phyloP scores from a whole-genome alignment of 441 rosid species.

The Corymbia citriodora region DNA sequence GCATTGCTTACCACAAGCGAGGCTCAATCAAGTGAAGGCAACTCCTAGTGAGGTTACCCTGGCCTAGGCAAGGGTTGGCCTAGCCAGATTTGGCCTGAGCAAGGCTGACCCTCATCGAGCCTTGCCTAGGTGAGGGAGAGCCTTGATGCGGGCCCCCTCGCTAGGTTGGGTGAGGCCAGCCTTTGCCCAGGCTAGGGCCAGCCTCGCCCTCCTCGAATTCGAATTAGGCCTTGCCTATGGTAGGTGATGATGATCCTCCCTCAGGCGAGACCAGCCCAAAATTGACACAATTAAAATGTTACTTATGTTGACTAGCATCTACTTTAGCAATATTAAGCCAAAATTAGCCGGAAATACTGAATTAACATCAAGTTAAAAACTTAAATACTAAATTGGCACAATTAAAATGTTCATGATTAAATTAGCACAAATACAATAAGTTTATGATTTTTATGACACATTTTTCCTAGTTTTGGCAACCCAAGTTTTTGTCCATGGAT shows the following conservation, averaged over 20 bases:
- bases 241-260: rapidly evolving
- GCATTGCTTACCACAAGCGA: not conserved
- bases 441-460: not conserved
- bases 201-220: rapidly evolving
- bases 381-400: not conserved
- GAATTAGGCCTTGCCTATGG: too few relatives aligned
- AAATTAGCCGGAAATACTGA: rapidly evolving
- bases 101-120: too few relatives aligned
- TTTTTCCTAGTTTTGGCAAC: not conserved
- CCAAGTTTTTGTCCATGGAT: not conserved
- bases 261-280: not conserved
- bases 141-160: not conserved
- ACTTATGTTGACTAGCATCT: rapidly evolving
- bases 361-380: not conserved
- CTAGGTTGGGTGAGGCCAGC: not conserved
- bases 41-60: not conserved
- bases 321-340: not conserved
- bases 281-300: too few relatives aligned
- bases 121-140: too few relatives aligned
- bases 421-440: rapidly evolving
- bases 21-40: not conserved
- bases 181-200: not conserved
- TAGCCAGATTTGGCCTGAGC: not conserved
- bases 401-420: not conserved
- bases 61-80: not conserved